Percentiles rank a stretch among this genome's conserved stretches.
Evolutionary conservation across 768 basidiomycete species (phyloP).

Genomic region (Suillus discolor): DNA sequence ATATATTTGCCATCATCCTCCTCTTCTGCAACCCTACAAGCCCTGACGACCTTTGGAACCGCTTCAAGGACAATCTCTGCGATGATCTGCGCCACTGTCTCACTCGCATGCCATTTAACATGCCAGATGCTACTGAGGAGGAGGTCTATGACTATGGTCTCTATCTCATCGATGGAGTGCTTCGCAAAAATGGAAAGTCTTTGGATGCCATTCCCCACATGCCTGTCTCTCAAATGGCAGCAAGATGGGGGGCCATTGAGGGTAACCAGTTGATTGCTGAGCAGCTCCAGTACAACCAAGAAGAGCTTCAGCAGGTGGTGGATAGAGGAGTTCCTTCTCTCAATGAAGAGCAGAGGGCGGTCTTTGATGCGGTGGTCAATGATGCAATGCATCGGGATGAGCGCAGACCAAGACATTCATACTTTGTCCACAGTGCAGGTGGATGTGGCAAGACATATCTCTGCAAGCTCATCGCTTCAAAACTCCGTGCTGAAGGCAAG

Average conservation of each 20-base stretch:
- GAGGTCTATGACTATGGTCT: conserved; percentile 45
- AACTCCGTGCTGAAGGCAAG: conserved; percentile 25
- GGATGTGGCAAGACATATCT: conserved; percentile 47
- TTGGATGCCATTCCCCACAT: conserved; percentile 20
- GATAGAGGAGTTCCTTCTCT: conserved; percentile 14
- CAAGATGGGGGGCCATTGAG: conserved; percentile 19
- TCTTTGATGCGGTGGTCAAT: conserved; percentile 31
- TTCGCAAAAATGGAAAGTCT: conserved; percentile 13
- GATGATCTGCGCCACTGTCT: no score
- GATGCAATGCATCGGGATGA: conserved; percentile 21
- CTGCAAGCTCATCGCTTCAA: conserved; percentile 33
- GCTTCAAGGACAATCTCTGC: no score
- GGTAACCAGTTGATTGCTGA: conserved; percentile 22
- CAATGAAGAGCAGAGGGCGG: conserved; percentile 32
- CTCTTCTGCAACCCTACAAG: no score
- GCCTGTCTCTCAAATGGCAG: conserved; percentile 14
- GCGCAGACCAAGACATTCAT: conserved; percentile 17
- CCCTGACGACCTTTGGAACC: no score
- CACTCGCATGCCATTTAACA: conserved; percentile 8
- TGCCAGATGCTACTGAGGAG: conserved; percentile 28
- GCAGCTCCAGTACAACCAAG: neutral
- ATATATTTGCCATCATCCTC: no score
- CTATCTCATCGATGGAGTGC: conserved; percentile 35
- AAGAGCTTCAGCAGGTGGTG: neutral
- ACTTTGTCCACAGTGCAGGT: conserved; percentile 45